Base-by-base conservation (phyloP, 2,329 filamentous ascomycete species). In the Didymella lethalis region DNA sequence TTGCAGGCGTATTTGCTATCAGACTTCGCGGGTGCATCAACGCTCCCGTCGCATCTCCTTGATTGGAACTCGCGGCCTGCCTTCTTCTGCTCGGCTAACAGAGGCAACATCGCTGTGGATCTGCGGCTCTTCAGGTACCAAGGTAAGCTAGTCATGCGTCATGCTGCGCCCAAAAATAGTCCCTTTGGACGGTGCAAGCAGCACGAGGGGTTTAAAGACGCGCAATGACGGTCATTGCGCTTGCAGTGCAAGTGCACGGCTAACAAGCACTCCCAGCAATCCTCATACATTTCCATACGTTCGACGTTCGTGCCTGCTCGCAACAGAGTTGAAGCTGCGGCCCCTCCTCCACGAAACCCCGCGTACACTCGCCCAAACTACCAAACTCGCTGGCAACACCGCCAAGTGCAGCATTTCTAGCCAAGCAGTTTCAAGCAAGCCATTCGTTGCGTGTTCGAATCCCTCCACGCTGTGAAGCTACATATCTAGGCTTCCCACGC, bases 1-100 rank as follows among this genome's bases (percentile, higher is more conserved):
- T 76, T 74, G 73, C 55, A 63, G 44, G 11, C 31, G 46, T 12
- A 47, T 28, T 28, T 25, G 66, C 73, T 73, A 72, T 73, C 72
- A 63, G 47, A 4, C 40, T 34, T 44, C 28, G 32, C 48, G 43
- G 28, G 54, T 46, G 48, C 41, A 32, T 45, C 38, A 11, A 34
- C 28, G 43, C 48, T 50, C 18, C 36, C 16, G 38, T 43, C 48
- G 23, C 8, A 36, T 23, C 44, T 23, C 18, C 29, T n/a, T 45
- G 49, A 32, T 20, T 14, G 48, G 12, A 18, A 7, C 23, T 53
- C 38, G 38, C 28, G 55, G 55, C 49, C 51, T 31, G 28, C 45
- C 29, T 44, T 29, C 28, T 40, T 47, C 43, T 18, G 25, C 32
- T 41, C 50, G 52, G 52, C 52, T 48, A 38, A 28, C 38, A 41